These are phyloP conservation scores for Volutella citrinella DNA, from an alignment of 2,329 filamentous ascomycete genomes.

Conservation along the genomic window DNA sequence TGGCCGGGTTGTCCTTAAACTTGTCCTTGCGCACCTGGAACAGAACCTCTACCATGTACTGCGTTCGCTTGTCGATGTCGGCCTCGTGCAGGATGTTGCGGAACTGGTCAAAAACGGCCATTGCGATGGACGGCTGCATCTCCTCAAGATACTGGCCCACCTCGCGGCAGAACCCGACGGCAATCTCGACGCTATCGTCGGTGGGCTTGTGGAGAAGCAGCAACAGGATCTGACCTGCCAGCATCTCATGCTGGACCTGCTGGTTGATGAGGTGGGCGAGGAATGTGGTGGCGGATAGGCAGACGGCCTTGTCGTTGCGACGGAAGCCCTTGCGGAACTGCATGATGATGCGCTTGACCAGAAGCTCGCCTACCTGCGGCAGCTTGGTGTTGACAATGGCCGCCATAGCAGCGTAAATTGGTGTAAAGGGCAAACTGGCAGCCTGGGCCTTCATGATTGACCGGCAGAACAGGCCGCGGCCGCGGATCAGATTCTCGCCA, in stretches of 20 bases:
- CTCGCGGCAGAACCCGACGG: constrained; percentile 87
- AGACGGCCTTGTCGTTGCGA: constrained; percentile 95
- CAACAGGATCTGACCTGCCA: constrained; percentile 88
- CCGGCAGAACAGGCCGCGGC: constrained; percentile 87
- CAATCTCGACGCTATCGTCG: constrained; percentile 96
- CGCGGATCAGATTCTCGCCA: constrained; percentile 87
- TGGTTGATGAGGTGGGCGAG: constrained; percentile 94
- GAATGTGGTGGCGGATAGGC: constrained; percentile 88
- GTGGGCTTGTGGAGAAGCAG: constrained; percentile 93
- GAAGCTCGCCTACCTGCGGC: constrained; percentile 87
- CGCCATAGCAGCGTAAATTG: constrained; percentile 93
- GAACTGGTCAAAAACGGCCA: constrained; percentile 94
- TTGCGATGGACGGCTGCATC: constrained; percentile 84
- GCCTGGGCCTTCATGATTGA: constrained; percentile 99
- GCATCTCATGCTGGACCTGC: constrained; percentile 90
- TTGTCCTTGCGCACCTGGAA: constrained; percentile 96
- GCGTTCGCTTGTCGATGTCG: constrained; percentile 95
- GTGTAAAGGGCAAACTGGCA: constrained; percentile 90
- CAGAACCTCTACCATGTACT: constrained; percentile 98
- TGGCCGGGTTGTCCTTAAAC: constrained; percentile 89
- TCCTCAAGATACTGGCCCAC: constrained; percentile 93
- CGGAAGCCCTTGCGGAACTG: constrained; percentile 96
- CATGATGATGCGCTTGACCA: constrained; percentile 80
- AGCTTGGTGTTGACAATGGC: constrained; percentile 98
- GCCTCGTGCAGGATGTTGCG: constrained; percentile 93